These are phyloP conservation scores for Verticillium albo-atrum DNA, from an alignment of 2,329 filamentous ascomycete species.

Conservation along the genomic window DNA sequence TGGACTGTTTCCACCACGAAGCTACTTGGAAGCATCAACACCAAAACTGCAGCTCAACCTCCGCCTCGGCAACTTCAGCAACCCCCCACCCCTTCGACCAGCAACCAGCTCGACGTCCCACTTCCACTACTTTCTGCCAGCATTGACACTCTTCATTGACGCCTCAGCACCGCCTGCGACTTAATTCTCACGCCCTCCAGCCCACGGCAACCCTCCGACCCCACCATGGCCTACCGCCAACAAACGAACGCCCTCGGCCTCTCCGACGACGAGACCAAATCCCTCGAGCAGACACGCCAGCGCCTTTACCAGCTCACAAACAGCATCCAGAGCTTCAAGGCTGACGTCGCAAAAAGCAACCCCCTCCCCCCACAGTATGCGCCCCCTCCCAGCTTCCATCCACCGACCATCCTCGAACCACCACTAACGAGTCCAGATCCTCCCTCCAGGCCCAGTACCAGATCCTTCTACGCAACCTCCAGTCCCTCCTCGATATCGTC, in stretches of 20 bases:
- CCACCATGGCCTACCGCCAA: background rate
- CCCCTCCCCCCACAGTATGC: slow-evolving; percentile 64
- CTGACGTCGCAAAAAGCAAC: slow-evolving; percentile 56
- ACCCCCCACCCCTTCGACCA: background rate
- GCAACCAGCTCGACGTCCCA: background rate
- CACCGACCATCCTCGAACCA: background rate
- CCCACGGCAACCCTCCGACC: too few species aligned
- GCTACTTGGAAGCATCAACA: background rate
- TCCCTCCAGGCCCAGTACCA: slow-evolving; percentile 68
- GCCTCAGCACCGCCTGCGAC: background rate
- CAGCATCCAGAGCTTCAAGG: slow-evolving; percentile 61
- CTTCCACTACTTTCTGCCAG: background rate
- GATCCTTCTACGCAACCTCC: slow-evolving; percentile 68
- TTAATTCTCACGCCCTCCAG: background rate
- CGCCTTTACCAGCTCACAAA: slow-evolving; percentile 64
- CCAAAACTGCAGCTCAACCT: too few species aligned
- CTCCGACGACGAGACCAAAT: slow-evolving; percentile 57
- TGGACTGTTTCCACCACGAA: background rate
- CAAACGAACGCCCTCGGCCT: slow-evolving; percentile 34
- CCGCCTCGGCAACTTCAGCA: background rate
- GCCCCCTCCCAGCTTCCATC: background rate
- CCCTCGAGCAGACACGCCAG: slow-evolving; percentile 66
- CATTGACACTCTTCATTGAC: background rate
- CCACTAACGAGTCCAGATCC: slow-evolving; percentile 39
- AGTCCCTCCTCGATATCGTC: slow-evolving; percentile 61